Conservation (phyloP, 176 grass and related monocot genomes). For the Lolium perenne region DNA sequence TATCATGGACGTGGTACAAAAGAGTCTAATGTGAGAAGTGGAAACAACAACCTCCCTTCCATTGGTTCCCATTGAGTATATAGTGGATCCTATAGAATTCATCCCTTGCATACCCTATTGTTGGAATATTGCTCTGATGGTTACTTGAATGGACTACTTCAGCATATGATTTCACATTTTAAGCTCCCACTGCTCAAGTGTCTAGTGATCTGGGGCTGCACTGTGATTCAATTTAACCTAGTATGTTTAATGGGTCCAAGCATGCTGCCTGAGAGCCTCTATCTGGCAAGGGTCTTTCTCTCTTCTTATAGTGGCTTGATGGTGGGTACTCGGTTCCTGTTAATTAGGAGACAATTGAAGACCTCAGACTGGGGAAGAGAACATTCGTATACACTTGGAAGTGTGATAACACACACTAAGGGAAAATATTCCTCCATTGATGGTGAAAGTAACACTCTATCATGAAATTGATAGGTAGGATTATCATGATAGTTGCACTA, state of each 20-base stretch:
- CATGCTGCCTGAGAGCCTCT: background rate
- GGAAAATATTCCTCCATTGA: too few relatives aligned
- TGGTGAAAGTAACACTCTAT: too few relatives aligned
- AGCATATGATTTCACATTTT: background rate
- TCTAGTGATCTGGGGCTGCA: background rate
- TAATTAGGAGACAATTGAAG: background rate
- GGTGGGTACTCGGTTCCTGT: background rate
- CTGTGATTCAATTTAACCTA: background rate
- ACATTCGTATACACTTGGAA: background rate
- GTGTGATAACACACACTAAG: too few relatives aligned
- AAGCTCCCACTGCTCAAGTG: background rate
- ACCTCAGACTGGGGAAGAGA: background rate
- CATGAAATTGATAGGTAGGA: too few relatives aligned
- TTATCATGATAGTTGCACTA: too few relatives aligned
- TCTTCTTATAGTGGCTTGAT: background rate
- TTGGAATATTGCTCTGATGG: background rate
- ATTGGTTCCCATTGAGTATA: too few relatives aligned
- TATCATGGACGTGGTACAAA: background rate
- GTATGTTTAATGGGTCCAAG: background rate
- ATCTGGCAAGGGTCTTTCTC: background rate
- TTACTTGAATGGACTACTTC: background rate
- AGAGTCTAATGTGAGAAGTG: background rate
- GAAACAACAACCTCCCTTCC: background rate
- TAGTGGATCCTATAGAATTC: too few relatives aligned
- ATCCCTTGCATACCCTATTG: background rate